Percentiles rank a stretch among this genome's conserved stretches.
Evolutionary conservation across 768 basidiomycete genomes (phyloP).

Genomic region (Mycena galericulata): DNA sequence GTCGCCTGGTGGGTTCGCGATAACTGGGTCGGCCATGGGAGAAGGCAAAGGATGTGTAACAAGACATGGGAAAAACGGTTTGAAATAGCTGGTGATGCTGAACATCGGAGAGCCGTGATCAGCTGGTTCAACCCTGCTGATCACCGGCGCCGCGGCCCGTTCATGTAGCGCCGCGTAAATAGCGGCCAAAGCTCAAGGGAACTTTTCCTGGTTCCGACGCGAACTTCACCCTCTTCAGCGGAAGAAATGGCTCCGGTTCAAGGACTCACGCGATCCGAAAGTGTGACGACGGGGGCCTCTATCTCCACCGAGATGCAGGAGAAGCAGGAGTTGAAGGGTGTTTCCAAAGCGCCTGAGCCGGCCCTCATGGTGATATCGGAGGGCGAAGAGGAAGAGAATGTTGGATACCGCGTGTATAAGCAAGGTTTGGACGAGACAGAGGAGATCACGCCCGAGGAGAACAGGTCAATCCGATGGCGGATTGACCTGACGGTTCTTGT

Average conservation of each 20-base stretch:
- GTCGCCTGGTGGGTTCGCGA: conserved; percentile 49
- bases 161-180: too few species aligned
- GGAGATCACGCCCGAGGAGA: conserved; percentile 25
- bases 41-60: neutral
- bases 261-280: conserved; percentile 26
- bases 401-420: conserved; percentile 31
- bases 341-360: neutral
- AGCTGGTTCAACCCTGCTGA: conserved; percentile 1
- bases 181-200: too few species aligned
- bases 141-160: conserved; percentile 1
- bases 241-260: conserved; percentile 9
- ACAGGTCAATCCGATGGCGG: conserved; percentile 32
- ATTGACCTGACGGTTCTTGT: conserved; percentile 32
- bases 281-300: conserved; percentile 27
- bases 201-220: too few species aligned
- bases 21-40: conserved; percentile 32
- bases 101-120: conserved; percentile 21
- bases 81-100: too few species aligned
- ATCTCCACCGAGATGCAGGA: conserved; percentile 27
- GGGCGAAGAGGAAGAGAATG: conserved; percentile 33
- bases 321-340: conserved; percentile 24
- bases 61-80: neutral
- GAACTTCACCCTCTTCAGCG: too few species aligned
- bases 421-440: conserved; percentile 29
- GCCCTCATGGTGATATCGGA: conserved; percentile 26